Percentiles rank a stretch among this genome's conserved stretches.
phyloP scores from a whole-genome alignment of 805 yeast species.

The Kluyveromyces lactis region DNA sequence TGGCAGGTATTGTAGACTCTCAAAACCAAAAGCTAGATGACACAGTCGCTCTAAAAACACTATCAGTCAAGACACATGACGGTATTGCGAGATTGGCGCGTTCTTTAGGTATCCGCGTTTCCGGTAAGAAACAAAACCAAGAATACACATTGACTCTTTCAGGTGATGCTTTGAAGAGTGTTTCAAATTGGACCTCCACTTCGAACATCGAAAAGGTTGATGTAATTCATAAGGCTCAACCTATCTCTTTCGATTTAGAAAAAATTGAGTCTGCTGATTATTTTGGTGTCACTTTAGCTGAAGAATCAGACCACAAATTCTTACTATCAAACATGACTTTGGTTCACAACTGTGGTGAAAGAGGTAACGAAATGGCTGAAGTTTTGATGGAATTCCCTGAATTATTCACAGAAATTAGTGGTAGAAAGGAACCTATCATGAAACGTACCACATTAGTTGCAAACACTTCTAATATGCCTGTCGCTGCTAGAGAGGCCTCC shows the following conservation, averaged over 20 bases:
- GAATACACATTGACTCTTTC: constrained; percentile 2
- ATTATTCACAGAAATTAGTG: constrained; percentile 80
- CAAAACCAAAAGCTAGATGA: constrained; percentile 9
- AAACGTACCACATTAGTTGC: constrained; percentile 98
- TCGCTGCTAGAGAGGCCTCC: constrained; percentile 99
- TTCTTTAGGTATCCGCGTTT: constrained; percentile 34
- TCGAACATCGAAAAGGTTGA: constrained; percentile 5
- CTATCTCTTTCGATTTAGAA: constrained; percentile 27
- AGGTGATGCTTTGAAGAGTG: constrained; percentile 14
- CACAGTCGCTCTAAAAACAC: too few relatives aligned
- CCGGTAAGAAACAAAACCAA: constrained; percentile 6
- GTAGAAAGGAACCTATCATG: constrained; percentile 97
- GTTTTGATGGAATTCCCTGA: constrained; percentile 99
- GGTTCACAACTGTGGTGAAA: too few relatives aligned
- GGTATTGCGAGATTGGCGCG: constrained; percentile 32
- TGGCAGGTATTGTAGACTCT: constrained; percentile 38
- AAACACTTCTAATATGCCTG: constrained; percentile 99
- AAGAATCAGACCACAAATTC: constrained; percentile 35
- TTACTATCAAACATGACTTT: constrained; percentile 35
- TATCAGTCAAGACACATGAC: constrained; percentile 23
- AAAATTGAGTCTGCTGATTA: constrained; percentile 29
- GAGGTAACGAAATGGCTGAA: constrained; percentile 99
- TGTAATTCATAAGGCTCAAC: constrained; percentile 17
- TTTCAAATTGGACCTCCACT: background rate
- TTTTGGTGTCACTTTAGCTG: constrained; percentile 36